A percentile compares a stretch with the other conserved stretches of the same genome.
phyloP scores from a whole-genome alignment of 495 filamentous ascomycete genomes.

The Bacidia gigantensis region DNA sequence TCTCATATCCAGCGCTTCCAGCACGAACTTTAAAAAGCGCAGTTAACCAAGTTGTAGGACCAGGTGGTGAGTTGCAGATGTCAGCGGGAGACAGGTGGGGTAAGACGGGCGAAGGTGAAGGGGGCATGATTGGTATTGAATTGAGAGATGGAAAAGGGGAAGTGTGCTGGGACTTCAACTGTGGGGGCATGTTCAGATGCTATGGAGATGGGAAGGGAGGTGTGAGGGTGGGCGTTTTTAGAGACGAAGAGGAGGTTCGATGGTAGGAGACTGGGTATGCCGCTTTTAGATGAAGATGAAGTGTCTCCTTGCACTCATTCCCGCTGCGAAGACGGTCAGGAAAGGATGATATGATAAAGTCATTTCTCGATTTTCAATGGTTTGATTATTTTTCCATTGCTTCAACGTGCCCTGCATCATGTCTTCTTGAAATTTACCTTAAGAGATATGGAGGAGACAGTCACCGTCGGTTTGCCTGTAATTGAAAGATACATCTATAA shows the following conservation, averaged over 20 bases:
- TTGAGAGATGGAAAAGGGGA: conserved; percentile 34
- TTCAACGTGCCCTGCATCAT: too few species aligned
- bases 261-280: too few species aligned
- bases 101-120: conserved; percentile 61
- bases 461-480: too few species aligned
- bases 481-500: too few species aligned
- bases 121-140: conserved; percentile 82
- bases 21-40: conserved; percentile 30
- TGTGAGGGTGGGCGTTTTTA: conserved; percentile 51
- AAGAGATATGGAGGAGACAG: too few species aligned
- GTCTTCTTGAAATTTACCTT: too few species aligned
- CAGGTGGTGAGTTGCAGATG: conserved; percentile 57
- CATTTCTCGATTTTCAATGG: too few species aligned
- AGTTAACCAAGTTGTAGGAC: conserved; percentile 49
- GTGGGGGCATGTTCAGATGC: conserved; percentile 78
- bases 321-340: too few species aligned
- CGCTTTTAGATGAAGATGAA: too few species aligned
- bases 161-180: conserved; percentile 70
- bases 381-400: too few species aligned
- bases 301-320: too few species aligned
- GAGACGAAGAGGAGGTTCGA: conserved; percentile 17
- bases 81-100: conserved; percentile 68
- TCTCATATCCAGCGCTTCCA: conserved; percentile 24
- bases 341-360: too few species aligned
- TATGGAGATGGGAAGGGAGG: conserved; percentile 54